A percentile compares a stretch with the other conserved stretches of the same genome.
These are phyloP conservation scores for Baorangia bicolor DNA, from an alignment of 768 basidiomycete genomes.

Conservation along the genomic window DNA sequence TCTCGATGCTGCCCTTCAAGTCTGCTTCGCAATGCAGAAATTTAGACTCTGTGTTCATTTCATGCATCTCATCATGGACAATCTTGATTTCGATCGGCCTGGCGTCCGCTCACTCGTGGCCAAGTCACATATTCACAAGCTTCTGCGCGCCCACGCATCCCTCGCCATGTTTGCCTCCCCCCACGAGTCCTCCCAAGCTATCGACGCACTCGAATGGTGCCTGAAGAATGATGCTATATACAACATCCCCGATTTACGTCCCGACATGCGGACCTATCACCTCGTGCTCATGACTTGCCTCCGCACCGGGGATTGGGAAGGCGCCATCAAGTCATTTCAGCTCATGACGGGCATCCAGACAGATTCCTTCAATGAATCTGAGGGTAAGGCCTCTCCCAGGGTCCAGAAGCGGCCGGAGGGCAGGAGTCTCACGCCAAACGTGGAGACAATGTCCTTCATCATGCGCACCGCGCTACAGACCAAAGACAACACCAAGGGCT, in stretches of 20 bases:
- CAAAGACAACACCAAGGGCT: constrained; percentile 48
- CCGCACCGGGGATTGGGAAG: constrained; percentile 61
- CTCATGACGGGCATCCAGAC: constrained; percentile 69
- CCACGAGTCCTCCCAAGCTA: constrained; percentile 44
- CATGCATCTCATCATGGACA: constrained; percentile 56
- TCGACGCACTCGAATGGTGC: constrained; percentile 70
- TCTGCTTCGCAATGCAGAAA: constrained; percentile 53
- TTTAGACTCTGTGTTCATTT: constrained; percentile 53
- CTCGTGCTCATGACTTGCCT: constrained; percentile 65
- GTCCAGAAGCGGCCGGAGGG: constrained; percentile 43
- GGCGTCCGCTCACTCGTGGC: constrained; percentile 43
- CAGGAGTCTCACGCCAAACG: constrained; percentile 46
- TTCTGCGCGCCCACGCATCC: constrained; percentile 51
- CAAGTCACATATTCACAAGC: constrained; percentile 56
- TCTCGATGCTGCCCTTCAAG: constrained; percentile 51
- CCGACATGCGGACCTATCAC: constrained; percentile 47
- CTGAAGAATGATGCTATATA: constrained; percentile 50
- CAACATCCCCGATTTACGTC: constrained; percentile 42
- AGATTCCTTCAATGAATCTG: constrained; percentile 43
- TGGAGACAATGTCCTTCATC: constrained; percentile 55
- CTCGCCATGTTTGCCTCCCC: constrained; percentile 41
- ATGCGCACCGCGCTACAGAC: constrained; percentile 57
- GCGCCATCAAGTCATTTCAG: constrained; percentile 57
- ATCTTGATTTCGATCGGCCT: constrained; percentile 20
- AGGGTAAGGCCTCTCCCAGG: constrained; percentile 40